Percentiles rank a stretch among this genome's conserved stretches.
These are phyloP conservation scores for Sistotremastrum suecicum DNA, from an alignment of 768 basidiomycete genomes.

Conservation along the genomic window DNA sequence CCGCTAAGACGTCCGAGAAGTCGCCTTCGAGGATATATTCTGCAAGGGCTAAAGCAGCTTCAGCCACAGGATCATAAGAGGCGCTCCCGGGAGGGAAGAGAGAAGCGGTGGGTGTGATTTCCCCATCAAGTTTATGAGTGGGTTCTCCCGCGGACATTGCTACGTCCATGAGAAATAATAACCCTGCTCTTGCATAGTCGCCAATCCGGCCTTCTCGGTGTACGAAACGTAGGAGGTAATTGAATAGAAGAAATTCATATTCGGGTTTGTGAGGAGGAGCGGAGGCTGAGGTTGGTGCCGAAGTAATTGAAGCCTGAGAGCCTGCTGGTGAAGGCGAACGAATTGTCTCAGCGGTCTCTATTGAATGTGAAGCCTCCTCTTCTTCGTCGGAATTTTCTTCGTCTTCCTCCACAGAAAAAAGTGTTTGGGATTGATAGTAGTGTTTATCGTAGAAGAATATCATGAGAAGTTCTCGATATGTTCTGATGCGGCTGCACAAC, in stretches of 20 bases:
- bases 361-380: conserved; percentile 21
- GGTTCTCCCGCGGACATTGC: conserved; percentile 75
- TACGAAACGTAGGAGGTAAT: conserved; percentile 88
- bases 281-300: conserved; percentile 27
- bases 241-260: conserved; percentile 92
- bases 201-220: conserved; percentile 91
- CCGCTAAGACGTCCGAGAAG: conserved; percentile 93
- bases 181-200: conserved; percentile 81
- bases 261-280: conserved; percentile 49
- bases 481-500: conserved; percentile 82
- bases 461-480: conserved; percentile 79
- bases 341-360: conserved; percentile 7
- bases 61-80: conserved; percentile 52
- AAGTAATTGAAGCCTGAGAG: conserved; percentile 44
- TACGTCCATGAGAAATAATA: conserved; percentile 91
- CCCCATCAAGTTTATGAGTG: conserved; percentile 24
- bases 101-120: conserved; percentile 8
- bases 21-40: conserved; percentile 96
- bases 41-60: conserved; percentile 76
- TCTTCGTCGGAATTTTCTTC: conserved; percentile 51
- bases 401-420: conserved; percentile 65
- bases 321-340: conserved; percentile 42
- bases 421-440: conserved; percentile 65
- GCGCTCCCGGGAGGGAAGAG: background rate
- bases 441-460: conserved; percentile 96